Percentiles rank a stretch among this genome's conserved stretches.
Evolutionary conservation across 495 filamentous ascomycete genomes (phyloP).

Genomic region (Astrothelium subdiscretum): DNA sequence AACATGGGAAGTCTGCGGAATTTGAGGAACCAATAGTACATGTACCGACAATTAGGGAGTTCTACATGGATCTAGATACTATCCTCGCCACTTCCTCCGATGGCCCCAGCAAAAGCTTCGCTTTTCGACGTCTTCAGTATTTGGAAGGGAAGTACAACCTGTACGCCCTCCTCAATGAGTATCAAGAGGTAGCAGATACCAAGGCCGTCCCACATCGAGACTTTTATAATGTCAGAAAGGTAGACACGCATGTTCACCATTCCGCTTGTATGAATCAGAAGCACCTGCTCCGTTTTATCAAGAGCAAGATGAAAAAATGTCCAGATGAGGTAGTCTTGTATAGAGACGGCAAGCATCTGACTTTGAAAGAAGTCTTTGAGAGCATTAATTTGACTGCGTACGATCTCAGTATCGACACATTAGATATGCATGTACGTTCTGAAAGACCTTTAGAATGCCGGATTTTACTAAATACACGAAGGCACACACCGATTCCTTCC

Average conservation of each 20-base stretch:
- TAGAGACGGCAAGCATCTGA: constrained; percentile 85
- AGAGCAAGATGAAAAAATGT: constrained; percentile 97
- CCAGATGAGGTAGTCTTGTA: constrained; percentile 89
- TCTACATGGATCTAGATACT: constrained; percentile 87
- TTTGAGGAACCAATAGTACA: constrained; percentile 55
- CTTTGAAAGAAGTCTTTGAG: constrained; percentile 85
- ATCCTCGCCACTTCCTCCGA: constrained; percentile 78
- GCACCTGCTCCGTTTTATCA: constrained; percentile 94
- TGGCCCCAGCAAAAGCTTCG: constrained; percentile 92
- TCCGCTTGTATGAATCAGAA: constrained; percentile 99
- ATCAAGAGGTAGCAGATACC: constrained; percentile 94
- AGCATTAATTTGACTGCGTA: constrained; percentile 96
- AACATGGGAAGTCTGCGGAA: constrained; percentile 49
- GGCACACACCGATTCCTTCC: constrained; percentile 96
- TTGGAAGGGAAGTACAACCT: constrained; percentile 94
- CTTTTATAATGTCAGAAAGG: constrained; percentile 98
- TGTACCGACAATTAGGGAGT: constrained; percentile 83
- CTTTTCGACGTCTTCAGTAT: constrained; percentile 86
- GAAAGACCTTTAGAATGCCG: no score
- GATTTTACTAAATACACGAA: constrained; percentile 20
- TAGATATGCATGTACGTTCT: constrained; percentile 85
- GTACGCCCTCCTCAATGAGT: constrained; percentile 83
- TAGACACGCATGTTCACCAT: constrained; percentile 98
- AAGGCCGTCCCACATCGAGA: constrained; percentile 95
- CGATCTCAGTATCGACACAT: constrained; percentile 93